Conservation (phyloP, 768 basidiomycete genomes). For the Pisolithus albus region DNA sequence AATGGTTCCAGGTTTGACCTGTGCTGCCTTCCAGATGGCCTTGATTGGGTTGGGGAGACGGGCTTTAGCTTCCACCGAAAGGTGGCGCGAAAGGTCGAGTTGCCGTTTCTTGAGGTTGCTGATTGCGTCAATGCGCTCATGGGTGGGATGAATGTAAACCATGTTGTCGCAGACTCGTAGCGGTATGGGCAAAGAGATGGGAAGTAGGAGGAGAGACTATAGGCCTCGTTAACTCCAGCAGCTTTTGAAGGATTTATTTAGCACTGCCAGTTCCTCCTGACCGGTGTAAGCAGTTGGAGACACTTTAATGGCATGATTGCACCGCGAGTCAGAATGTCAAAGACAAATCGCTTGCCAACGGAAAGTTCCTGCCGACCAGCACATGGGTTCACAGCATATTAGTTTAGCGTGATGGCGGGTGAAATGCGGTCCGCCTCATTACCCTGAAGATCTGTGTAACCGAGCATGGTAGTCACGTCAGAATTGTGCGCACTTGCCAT, state of each 20-base stretch:
- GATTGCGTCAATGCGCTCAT: conserved; percentile 8
- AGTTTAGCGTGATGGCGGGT: too few relatives aligned
- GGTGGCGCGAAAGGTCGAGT: conserved; percentile 27
- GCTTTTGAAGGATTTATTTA: conserved; percentile 10
- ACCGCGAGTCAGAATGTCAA: too few relatives aligned
- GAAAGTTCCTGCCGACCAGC: neutral
- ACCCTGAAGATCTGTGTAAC: neutral
- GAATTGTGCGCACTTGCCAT: too few relatives aligned
- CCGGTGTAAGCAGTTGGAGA: neutral
- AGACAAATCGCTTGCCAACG: too few relatives aligned
- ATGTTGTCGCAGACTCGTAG: conserved; percentile 8
- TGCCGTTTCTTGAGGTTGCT: conserved; percentile 18
- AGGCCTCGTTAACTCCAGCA: neutral
- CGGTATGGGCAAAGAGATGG: neutral
- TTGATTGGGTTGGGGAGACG: conserved; percentile 33
- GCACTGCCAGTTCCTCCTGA: neutral
- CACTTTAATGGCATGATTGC: too few relatives aligned
- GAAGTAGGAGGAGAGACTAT: neutral
- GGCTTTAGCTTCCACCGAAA: conserved; percentile 28
- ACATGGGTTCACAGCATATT: neutral
- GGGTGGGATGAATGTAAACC: conserved; percentile 20
- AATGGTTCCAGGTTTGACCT: conserved; percentile 29
- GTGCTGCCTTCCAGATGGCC: conserved; percentile 31
- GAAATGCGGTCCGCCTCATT: neutral
- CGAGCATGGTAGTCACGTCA: too few relatives aligned